These are phyloP conservation scores for Sisymbrium altissimum DNA, from an alignment of 345 rosid species.

Conservation along the genomic window DNA sequence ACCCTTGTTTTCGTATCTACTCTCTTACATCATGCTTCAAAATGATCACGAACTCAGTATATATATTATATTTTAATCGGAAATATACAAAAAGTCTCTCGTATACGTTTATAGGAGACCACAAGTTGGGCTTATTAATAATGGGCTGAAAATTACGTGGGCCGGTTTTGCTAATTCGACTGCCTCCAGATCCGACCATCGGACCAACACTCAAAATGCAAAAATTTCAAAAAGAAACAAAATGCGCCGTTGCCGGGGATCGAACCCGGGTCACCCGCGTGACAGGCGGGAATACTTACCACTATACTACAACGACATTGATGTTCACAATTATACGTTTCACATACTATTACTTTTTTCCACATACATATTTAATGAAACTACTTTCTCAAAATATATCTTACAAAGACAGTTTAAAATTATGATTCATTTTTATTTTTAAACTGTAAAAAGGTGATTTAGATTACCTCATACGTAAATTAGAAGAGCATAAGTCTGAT, in stretches of 20 bases:
- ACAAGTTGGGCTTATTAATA: background rate
- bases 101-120: background rate
- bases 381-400: background rate
- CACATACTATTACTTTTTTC: too few species aligned
- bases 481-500: too few species aligned
- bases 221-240: background rate
- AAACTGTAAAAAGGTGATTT: too few species aligned
- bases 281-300: constrained; percentile 97
- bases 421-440: too few species aligned
- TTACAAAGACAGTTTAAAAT: too few species aligned
- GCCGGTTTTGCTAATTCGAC: background rate
- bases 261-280: constrained; percentile 99
- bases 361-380: too few species aligned
- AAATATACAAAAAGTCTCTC: background rate
- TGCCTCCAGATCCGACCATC: background rate
- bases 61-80: too few species aligned
- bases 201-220: too few species aligned
- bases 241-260: constrained; percentile 83
- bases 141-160: background rate
- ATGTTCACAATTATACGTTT: background rate
- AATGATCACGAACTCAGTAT: background rate
- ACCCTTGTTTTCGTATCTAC: constrained; percentile 3
- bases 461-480: too few species aligned
- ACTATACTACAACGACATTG: constrained; percentile 91
- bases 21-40: background rate